Conservation (phyloP, 2,329 filamentous ascomycete species). For the Stagonosporopsis vannaccii region DNA sequence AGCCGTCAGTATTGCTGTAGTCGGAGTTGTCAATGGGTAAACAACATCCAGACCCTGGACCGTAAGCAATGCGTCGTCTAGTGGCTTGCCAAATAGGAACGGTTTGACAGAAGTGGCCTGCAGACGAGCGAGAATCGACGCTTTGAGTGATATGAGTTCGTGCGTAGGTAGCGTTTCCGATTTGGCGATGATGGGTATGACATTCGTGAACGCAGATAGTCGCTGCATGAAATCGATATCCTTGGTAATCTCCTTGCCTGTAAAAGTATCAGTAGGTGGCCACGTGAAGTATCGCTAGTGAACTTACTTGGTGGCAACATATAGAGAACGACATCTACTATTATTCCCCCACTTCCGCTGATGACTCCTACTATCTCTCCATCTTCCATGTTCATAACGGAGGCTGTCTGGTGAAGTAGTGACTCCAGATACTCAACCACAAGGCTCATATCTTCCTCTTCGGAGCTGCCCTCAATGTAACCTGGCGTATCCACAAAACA, state of each 20-base stretch:
- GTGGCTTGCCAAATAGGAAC: conserved; percentile 68
- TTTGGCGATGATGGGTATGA: conserved; percentile 82
- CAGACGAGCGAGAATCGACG: conserved; percentile 64
- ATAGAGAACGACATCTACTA: conserved; percentile 87
- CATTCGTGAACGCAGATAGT: conserved; percentile 77
- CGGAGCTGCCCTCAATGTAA: conserved; percentile 57
- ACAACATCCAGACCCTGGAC: conserved; percentile 41
- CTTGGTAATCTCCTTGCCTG: conserved; percentile 52
- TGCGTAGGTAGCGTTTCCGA: conserved; percentile 71
- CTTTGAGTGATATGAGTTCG: conserved; percentile 67
- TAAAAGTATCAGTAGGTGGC: conserved; percentile 30
- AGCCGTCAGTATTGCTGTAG: background rate
- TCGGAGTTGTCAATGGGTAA: conserved; percentile 10
- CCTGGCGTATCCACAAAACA: conserved; percentile 90
- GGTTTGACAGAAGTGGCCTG: conserved; percentile 64
- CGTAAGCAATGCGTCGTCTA: conserved; percentile 46
- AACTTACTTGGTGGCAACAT: conserved; percentile 74
- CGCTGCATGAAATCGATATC: conserved; percentile 77
- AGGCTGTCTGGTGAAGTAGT: conserved; percentile 69
- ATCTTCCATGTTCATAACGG: conserved; percentile 69
- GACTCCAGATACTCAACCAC: conserved; percentile 75
- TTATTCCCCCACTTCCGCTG: conserved; percentile 80
- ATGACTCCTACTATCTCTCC: conserved; percentile 78
- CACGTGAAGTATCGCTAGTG: background rate
- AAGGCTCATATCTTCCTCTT: conserved; percentile 34